Conservation (phyloP, 2,329 filamentous ascomycete genomes). For the Alternaria brassicae region DNA sequence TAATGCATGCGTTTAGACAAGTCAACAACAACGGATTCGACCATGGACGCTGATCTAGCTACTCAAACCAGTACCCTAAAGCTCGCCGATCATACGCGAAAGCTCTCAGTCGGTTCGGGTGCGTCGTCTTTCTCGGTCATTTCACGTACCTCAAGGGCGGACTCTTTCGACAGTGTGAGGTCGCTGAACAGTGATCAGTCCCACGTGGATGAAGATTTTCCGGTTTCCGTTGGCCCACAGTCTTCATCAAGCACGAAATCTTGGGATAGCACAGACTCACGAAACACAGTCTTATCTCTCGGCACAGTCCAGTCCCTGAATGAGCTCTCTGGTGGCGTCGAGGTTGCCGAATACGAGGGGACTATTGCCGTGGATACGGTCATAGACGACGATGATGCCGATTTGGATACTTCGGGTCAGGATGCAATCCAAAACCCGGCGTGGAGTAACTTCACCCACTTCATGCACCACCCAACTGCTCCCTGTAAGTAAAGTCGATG, state of each 20-base stretch:
- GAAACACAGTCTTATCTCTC: neutral
- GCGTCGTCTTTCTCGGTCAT: constrained; percentile 26
- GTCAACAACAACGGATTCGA: neutral
- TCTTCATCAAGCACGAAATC: neutral
- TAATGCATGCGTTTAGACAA: constrained; percentile 1
- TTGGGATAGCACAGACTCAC: neutral
- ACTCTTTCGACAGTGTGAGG: constrained; percentile 18
- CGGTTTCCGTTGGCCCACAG: neutral
- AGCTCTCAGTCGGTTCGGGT: constrained; percentile 23
- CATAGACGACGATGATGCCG: neutral
- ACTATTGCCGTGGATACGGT: neutral
- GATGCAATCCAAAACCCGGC: constrained; percentile 17
- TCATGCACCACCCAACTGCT: constrained; percentile 22
- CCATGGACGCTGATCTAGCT: neutral
- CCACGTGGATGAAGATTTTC: neutral
- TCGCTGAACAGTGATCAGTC: constrained; percentile 10
- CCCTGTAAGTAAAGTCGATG: neutral
- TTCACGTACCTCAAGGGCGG: constrained; percentile 20
- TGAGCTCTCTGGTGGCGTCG: neutral
- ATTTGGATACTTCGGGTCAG: neutral
- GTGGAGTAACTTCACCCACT: constrained; percentile 27
- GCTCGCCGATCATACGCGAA: constrained; percentile 17
- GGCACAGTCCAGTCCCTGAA: neutral
- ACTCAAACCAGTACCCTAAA: neutral
- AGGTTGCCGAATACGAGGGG: neutral